A percentile compares a stretch with the other conserved stretches of the same genome.
These are phyloP conservation scores for Tulasnella sp. DNA, from an alignment of 768 basidiomycete genomes.

Conservation along the genomic window DNA sequence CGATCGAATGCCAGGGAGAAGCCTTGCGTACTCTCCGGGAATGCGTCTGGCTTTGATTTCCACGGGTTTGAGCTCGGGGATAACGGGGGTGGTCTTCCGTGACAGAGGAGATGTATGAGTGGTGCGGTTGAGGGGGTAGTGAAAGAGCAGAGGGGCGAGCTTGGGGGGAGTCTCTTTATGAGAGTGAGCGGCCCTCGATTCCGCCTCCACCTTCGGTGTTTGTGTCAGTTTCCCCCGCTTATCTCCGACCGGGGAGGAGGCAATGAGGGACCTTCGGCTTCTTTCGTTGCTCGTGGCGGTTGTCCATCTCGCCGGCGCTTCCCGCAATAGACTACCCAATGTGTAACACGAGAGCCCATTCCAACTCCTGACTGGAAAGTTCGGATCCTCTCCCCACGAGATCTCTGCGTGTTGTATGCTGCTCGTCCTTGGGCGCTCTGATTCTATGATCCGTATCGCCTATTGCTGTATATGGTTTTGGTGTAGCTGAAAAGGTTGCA, in stretches of 20 bases:
- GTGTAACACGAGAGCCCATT: too few relatives aligned
- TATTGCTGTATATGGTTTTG: too few relatives aligned
- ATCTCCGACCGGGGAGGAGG: not conserved
- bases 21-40: not conserved
- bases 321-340: too few relatives aligned
- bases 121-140: not conserved
- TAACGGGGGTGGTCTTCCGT: not conserved
- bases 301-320: too few relatives aligned
- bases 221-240: not conserved
- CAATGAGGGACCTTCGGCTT: too few relatives aligned
- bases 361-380: too few relatives aligned
- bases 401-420: too few relatives aligned
- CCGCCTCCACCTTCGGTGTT: not conserved
- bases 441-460: too few relatives aligned
- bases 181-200: not conserved
- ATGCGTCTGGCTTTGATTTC: not conserved
- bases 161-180: not conserved
- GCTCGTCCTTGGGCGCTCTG: too few relatives aligned
- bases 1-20: not conserved
- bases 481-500: too few relatives aligned
- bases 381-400: too few relatives aligned
- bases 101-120: not conserved
- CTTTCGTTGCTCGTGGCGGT: too few relatives aligned
- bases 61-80: not conserved
- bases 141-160: not conserved